Evolutionary conservation across 139 green algal genomes (phyloP).

Genomic region (Chlorella sp.): DNA sequence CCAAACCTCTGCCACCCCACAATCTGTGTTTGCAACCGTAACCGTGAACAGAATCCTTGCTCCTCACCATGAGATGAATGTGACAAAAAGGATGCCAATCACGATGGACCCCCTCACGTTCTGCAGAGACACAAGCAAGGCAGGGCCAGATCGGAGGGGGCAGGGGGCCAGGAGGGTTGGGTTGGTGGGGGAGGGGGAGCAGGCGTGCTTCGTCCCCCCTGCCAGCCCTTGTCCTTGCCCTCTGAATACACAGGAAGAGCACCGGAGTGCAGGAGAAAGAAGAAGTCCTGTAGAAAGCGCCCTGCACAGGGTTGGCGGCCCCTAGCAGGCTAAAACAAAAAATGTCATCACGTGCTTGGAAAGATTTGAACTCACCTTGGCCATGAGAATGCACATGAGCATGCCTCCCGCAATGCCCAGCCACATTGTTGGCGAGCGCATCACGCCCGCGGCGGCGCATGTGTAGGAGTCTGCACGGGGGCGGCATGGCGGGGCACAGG

Average conservation of each 20-base stretch:
- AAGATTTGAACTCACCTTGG: slow-evolving; percentile 24
- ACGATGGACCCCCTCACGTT: slow-evolving; percentile 75
- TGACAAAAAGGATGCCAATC: slow-evolving; percentile 79
- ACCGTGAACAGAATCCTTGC: too few species aligned
- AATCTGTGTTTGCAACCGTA: too few species aligned
- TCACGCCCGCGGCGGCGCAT: slow-evolving; percentile 42
- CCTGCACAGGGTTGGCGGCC: too few species aligned
- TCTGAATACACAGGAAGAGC: too few species aligned
- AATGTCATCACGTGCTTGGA: too few species aligned
- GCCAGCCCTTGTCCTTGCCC: background rate
- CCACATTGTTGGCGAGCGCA: slow-evolving; percentile 73
- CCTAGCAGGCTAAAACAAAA: too few species aligned
- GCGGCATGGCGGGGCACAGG: too few species aligned
- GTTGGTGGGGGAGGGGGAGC: background rate
- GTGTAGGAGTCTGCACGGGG: background rate
- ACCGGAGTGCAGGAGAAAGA: too few species aligned
- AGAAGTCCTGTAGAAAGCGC: too few species aligned
- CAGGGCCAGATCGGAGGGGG: background rate
- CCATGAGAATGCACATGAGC: slow-evolving; percentile 73
- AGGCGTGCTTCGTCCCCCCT: background rate
- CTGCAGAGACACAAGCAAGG: slow-evolving; percentile 31
- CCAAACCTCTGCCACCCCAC: too few species aligned
- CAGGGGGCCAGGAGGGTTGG: background rate
- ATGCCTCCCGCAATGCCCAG: slow-evolving; percentile 78
- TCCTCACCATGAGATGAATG: slow-evolving; percentile 81